Base-by-base conservation (phyloP, 352 stramenopile genomes). In the Pythium scleroteichum region DNA sequence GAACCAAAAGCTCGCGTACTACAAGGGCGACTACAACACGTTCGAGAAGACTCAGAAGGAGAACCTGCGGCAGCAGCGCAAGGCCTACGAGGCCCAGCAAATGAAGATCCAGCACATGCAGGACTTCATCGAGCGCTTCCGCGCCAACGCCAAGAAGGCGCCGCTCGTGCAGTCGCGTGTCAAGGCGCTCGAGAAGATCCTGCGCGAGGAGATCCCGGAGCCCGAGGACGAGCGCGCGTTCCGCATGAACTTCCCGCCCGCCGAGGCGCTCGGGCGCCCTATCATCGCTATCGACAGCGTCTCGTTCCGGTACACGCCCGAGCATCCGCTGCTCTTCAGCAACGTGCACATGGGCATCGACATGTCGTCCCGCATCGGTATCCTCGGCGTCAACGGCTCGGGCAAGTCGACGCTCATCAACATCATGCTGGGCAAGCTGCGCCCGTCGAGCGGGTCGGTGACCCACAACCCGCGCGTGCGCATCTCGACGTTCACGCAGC, bases 301-400 rank as follows among this genome's bases (percentile, higher is more conserved):
- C 26, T 63, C 78, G n/a, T 95, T 95, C 70, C 79, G 70, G 26
- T 95, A 95, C 68, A 70, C 63, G 24, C 66, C 78, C 3, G 62
- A 86, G 50, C 73, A 70, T 6, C 79, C 82, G 20, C 59, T 88
- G 52, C 67, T 95, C 26, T 94, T 94, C 64, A 69, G 79, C 44
- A 81, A 95, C 50, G 95, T 98, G 12, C 96, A 99, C 77, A 98
- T 99, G 85, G 95, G 96, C 41, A 90, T 99, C n/a, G 95, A 98
- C 72, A 86, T 98, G 59, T 82, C 91, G 38, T 98, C 87, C 23
- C 84, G 92, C 48, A 98, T 99, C 72, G 95, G 94, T 66, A 97
- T 95, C 64, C 60, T 97, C 9, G 90, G 90, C 54, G 85, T 96
- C 38, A 98, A 98, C 59, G 94, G 92, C 32, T 96, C 91, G 24